Conservation (phyloP, 2,329 filamentous ascomycete species). For the Colletotrichum musae region DNA sequence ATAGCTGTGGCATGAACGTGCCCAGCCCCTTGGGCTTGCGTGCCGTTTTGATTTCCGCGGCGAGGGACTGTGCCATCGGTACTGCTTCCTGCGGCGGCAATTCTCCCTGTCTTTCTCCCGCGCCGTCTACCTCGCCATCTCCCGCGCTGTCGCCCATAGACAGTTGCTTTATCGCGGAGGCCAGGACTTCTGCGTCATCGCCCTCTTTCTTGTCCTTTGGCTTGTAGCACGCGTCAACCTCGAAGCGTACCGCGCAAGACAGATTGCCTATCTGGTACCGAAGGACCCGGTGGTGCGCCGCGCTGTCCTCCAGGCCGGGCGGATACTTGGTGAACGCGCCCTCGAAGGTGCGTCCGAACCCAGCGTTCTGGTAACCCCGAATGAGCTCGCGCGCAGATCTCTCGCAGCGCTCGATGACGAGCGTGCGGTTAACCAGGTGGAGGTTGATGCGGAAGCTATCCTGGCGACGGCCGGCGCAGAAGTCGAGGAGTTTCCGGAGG, state of each 20-base stretch:
- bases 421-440: neutral
- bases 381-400: conserved; percentile 12
- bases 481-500: conserved; percentile 24
- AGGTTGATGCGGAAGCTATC: conserved; percentile 21
- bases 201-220: neutral
- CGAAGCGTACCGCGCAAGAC: conserved; percentile 13
- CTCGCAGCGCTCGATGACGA: conserved; percentile 23
- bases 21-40: neutral
- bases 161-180: neutral
- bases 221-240: conserved; percentile 22
- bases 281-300: conserved; percentile 15
- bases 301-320: conserved; percentile 11
- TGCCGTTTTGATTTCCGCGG: conserved; percentile 44
- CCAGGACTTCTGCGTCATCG: neutral
- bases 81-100: neutral
- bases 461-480: neutral
- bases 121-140: too few species aligned
- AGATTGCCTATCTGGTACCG: conserved; percentile 16
- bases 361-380: neutral
- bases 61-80: conserved; percentile 34
- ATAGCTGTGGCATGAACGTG: conserved; percentile 44
- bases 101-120: neutral
- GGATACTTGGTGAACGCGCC: conserved; percentile 3
- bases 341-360: conserved; percentile 18
- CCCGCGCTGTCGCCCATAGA: neutral